Evolutionary conservation across 2,329 filamentous ascomycete genomes (phyloP).

Genomic region (Phyllosticta citrichinensis): DNA sequence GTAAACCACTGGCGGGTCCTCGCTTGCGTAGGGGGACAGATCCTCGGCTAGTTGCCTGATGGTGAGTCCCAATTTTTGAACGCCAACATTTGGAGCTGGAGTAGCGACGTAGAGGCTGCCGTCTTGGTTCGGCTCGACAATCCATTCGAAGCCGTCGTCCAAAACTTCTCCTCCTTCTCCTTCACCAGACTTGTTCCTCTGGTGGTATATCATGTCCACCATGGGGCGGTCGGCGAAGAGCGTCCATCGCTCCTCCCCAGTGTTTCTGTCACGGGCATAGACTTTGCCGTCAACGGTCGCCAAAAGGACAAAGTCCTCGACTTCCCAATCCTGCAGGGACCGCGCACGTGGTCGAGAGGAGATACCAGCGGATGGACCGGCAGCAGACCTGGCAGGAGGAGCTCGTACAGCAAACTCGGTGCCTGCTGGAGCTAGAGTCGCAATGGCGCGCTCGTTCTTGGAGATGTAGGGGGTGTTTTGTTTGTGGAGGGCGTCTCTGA

Average conservation of each 20-base stretch:
- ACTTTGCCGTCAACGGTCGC: constrained; percentile 98
- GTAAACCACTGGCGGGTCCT: constrained; percentile 69
- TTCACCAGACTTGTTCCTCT: constrained; percentile 31
- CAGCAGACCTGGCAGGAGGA: constrained; percentile 57
- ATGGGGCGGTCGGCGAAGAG: constrained; percentile 76
- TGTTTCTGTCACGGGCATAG: constrained; percentile 81
- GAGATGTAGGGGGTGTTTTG: constrained; percentile 21
- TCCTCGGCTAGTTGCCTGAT: constrained; percentile 86
- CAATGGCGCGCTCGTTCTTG: constrained; percentile 82
- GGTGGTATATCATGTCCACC: constrained; percentile 79
- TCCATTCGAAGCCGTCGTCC: constrained; percentile 86
- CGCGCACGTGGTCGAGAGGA: constrained; percentile 83
- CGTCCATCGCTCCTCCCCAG: constrained; percentile 76
- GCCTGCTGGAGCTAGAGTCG: constrained; percentile 80
- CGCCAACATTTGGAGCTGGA: constrained; percentile 50
- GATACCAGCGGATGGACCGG: constrained; percentile 30
- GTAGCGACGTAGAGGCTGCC: constrained; percentile 81
- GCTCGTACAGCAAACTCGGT: constrained; percentile 75
- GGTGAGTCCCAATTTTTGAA: constrained; percentile 59
- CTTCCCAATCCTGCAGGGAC: constrained; percentile 98
- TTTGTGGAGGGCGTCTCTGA: constrained; percentile 17
- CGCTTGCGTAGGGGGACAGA: constrained; percentile 63
- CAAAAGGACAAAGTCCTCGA: constrained; percentile 99
- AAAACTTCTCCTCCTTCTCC: constrained; percentile 18
- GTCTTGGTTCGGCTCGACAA: constrained; percentile 82